Base-by-base conservation (phyloP, 2,329 filamentous ascomycete genomes). In the Purpureocillium lavendulum region DNA sequence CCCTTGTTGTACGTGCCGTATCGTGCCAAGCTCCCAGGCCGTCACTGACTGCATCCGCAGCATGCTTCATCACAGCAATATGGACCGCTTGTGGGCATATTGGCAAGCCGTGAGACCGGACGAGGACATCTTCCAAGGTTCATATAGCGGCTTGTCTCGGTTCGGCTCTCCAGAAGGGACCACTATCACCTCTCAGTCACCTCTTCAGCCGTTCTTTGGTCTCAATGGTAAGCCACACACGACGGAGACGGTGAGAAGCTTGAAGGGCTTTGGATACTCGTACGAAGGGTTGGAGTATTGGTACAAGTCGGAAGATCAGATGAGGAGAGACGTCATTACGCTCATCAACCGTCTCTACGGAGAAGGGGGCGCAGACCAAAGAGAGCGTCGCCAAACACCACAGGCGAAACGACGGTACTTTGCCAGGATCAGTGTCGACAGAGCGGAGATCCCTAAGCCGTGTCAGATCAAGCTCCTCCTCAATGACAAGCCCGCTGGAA, bases 71-170 rank as follows among this genome's bases (percentile, higher is more conserved):
- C 70, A 71, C 58, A 58, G 67, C 50, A 77, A 84, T 48, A 69
- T 84, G 40, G 78, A 84, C 49, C 71, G 79, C 30, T 64, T 83
- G 30, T 81, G 79, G 59, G 69, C 75, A n/a, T 65, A 71, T 48
- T 74, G 65, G 65, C 64, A 72, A 50, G 62, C 60, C 15, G 62
- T 73, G 35, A 49, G 52, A 40, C 65, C 64, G 18, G 43, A 51
- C 33, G 47, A 60, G 42, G 47, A 52, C 36, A 52, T 62, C 16
- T 64, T 67, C 47, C 48, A 42, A 16, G 47, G 45, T 35, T 53
- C 60, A 7, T 67, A 66, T 46, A 33, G 17, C 3, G 59, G 56
- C 15, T 44, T 49, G 8, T 50, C 60, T 4, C 54, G 56, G 18
- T 77, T 60, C 48, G 65, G 57, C 32, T 69, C 66, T 7, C 55